Evolutionary conservation across 208 protist genomes (phyloP), one percentile per base, ranked within the genome.

Genomic region (Trypanosoma conorhini): DNA sequence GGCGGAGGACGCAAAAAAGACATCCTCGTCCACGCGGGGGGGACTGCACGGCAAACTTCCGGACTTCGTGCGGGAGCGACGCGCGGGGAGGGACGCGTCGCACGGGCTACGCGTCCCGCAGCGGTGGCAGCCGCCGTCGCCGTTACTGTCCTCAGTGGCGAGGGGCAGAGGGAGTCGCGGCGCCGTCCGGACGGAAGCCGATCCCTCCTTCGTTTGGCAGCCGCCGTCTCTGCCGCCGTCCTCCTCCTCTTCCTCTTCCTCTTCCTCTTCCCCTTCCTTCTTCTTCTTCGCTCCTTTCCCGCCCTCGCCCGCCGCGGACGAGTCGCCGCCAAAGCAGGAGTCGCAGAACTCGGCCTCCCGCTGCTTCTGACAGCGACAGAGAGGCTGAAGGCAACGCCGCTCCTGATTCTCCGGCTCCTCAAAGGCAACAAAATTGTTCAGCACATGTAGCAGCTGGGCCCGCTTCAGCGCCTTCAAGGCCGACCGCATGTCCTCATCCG

Each of bases 351-450:
- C 62, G 24, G n/a, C 40, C n/a, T 65, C 44, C 1, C 55, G 55
- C 3, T 24, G 31, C 33, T 10, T 22, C 28, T 17, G 21, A 0
- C 22, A 42, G 13, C 55, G 52, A 17, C 38, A 24, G 33, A 56
- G 22, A 10, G 3, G 30, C 3, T 62, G 54, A 46, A 13, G 24
- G 10, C 52, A 38, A 13, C 51, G 52, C 5, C 28, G 33, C n/a
- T 40, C 62, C 26, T 12, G 0, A 42, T 86, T 80, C 56, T 83
- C 71, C 0, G 86, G 83, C 51, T 95, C 86, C 62, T 93, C 83
- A 64, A 95, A 95, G 8, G 91, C 88, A 0, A 94, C 88, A 58
- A 89, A 96, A 64, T 88, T 86, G 75, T 93, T 92, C 33, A 94
- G 72, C 24, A 91, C 83, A 78, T 96, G 88, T 54, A 92, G 75